phyloP scores from a whole-genome alignment of 805 yeast genomes.

The Lipomyces orientalis region DNA sequence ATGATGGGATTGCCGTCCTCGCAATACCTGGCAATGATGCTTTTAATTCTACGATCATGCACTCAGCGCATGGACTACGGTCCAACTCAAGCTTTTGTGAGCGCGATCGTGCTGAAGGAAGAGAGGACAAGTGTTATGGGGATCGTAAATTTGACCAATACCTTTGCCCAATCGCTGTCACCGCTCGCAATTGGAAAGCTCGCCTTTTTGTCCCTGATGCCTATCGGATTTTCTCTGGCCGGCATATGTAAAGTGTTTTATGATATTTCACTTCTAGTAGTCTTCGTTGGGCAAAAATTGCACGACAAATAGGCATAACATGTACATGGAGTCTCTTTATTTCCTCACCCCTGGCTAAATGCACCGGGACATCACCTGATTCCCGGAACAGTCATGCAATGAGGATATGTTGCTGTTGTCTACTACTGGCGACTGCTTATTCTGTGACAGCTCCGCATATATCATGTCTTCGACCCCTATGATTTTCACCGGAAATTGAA shows the following conservation, averaged over 20 bases:
- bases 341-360: too few relatives aligned
- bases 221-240: slow-evolving; percentile 44
- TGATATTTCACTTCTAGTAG: slow-evolving; percentile 41
- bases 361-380: too few relatives aligned
- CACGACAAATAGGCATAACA: background rate
- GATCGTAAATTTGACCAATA: slow-evolving; percentile 80
- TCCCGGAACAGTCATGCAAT: too few relatives aligned
- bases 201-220: slow-evolving; percentile 52
- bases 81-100: slow-evolving; percentile 79
- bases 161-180: slow-evolving; percentile 80
- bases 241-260: slow-evolving; percentile 45
- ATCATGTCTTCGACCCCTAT: too few relatives aligned
- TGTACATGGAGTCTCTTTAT: too few relatives aligned
- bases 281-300: slow-evolving; percentile 14
- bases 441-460: too few relatives aligned
- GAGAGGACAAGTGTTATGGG: slow-evolving; percentile 83
- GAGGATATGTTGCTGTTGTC: too few relatives aligned
- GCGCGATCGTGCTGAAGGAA: slow-evolving; percentile 63
- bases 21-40: slow-evolving; percentile 53
- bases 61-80: slow-evolving; percentile 87
- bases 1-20: slow-evolving; percentile 55
- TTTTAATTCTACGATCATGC: slow-evolving; percentile 61
- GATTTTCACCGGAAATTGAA: too few relatives aligned
- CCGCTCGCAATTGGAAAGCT: slow-evolving; percentile 78
- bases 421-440: too few relatives aligned